These are phyloP conservation scores for Citrus sp. DNA, from an alignment of 345 rosid species.

Conservation along the genomic window DNA sequence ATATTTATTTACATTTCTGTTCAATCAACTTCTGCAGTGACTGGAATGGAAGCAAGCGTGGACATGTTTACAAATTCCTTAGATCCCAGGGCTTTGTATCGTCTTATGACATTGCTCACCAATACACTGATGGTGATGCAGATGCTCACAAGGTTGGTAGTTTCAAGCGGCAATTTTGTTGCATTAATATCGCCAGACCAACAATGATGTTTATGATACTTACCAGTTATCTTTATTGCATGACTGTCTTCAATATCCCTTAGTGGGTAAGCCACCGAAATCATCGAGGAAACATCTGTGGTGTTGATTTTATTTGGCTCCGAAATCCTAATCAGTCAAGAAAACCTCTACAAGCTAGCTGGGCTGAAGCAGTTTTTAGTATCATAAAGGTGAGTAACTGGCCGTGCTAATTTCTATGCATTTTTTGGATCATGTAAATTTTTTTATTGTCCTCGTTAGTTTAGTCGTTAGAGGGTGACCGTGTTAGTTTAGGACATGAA, in stretches of 20 bases:
- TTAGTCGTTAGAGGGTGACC: background rate
- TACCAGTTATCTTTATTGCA: conserved; percentile 9
- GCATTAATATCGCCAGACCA: background rate
- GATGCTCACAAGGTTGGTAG: conserved; percentile 81
- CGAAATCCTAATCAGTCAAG: conserved; percentile 55
- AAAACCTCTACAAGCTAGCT: conserved; percentile 57
- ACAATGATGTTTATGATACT: conserved; percentile 1
- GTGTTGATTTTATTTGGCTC: conserved; percentile 98
- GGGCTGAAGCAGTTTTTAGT: conserved; percentile 73
- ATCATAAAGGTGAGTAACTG: conserved; percentile 51
- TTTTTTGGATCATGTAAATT: background rate
- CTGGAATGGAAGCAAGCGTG: conserved; percentile 98
- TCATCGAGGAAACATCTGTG: conserved; percentile 95
- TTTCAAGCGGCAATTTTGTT: background rate
- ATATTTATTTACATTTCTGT: background rate
- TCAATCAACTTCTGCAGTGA: conserved; percentile 46
- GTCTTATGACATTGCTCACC: conserved; percentile 88
- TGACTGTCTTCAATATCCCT: background rate
- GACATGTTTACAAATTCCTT: conserved; percentile 91
- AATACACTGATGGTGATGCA: conserved; percentile 68
- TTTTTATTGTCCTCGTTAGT: background rate
- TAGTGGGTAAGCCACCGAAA: conserved; percentile 99
- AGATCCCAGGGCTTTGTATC: conserved; percentile 94
- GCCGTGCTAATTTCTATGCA: conserved; percentile 2
- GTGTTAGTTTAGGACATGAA: background rate